Evolutionary conservation across 176 grass and related monocot species (phyloP), one percentile per base, ranked within the genome.

Genomic region (Ananas comosus): DNA sequence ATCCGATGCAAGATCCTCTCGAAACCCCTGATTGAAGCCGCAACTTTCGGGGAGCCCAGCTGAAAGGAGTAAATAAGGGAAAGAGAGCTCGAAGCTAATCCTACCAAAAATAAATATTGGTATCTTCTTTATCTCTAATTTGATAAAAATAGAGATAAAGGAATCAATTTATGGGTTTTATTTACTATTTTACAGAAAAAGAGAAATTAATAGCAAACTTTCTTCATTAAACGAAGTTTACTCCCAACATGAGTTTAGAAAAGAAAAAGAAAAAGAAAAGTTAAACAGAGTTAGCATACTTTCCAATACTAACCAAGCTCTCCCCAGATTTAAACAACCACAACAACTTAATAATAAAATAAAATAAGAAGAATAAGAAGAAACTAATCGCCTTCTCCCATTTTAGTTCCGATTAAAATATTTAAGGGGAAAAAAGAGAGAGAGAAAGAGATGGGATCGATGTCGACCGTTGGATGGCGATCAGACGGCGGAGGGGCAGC

Each of bases 401-500:
- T 49, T 42, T 42, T 8, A 49, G 19, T 17, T 12, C 61, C 61
- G 18, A 56, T 51, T 51, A n/a, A 58, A 54, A 61, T 76, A 10
- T 64, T 69, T 14, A 66, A 78, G 74, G 49, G 68, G 63, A 53
- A 51, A 70, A 68, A 49, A 64, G 13, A 79, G 52, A 27, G 64
- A 47, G 19, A 72, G 56, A 57, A 29, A 56, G 10, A 79, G 54
- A 57, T n/a, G 48, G 64, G 85, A 87, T 66, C 12, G 18, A 72
- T 65, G 13, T 72, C 61, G 51, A 78, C 88, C 72, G 77, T 76
- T 48, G 54, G 69, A 80, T 77, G 79, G 64, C 56, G 81, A 59
- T 73, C 80, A 87, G 68, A 63, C 72, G 71, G 73, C 75, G 51
- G 88, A 69, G 63, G 81, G 78, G 65, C 64, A 75, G 85, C 91